phyloP scores from a whole-genome alignment of 2,329 filamentous ascomycete species.

The Daldinia eschscholtzii region DNA sequence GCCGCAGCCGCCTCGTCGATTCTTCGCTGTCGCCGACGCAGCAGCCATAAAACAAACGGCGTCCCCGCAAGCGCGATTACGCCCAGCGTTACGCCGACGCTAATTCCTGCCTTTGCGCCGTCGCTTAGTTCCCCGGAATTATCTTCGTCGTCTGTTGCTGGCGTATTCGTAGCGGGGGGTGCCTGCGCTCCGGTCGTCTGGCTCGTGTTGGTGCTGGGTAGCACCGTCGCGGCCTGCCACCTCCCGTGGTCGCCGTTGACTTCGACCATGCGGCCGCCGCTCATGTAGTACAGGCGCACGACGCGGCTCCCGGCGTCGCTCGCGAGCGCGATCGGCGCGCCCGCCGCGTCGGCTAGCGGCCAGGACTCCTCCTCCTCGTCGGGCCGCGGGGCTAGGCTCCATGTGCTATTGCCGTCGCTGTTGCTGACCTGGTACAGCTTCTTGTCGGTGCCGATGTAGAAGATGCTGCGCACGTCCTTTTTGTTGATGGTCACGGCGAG shows the following conservation, averaged over 20 bases:
- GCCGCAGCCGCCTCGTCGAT: slow-evolving; percentile 37
- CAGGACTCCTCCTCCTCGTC: slow-evolving; percentile 45
- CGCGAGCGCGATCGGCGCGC: slow-evolving; percentile 51
- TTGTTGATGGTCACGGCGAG: slow-evolving; percentile 52
- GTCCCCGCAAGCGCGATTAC: slow-evolving; percentile 51
- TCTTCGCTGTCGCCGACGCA: slow-evolving; percentile 47
- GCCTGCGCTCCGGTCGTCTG: neutral
- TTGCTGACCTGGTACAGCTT: slow-evolving; percentile 52
- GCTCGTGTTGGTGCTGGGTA: slow-evolving; percentile 46
- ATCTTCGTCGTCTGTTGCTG: too few species aligned
- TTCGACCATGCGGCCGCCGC: slow-evolving; percentile 52
- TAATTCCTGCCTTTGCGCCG: slow-evolving; percentile 54
- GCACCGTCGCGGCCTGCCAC: slow-evolving; percentile 50
- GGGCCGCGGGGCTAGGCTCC: slow-evolving; percentile 45
- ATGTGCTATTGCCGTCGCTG: slow-evolving; percentile 40
- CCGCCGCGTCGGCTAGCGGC: slow-evolving; percentile 46
- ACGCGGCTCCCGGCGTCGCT: slow-evolving; percentile 46
- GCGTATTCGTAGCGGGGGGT: neutral
- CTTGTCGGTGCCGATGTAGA: slow-evolving; percentile 56
- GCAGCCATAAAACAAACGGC: slow-evolving; percentile 47
- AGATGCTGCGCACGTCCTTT: slow-evolving; percentile 50
- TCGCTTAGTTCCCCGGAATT: slow-evolving; percentile 48
- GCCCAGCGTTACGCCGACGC: slow-evolving; percentile 53
- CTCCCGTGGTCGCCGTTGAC: slow-evolving; percentile 47
- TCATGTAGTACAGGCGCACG: slow-evolving; percentile 54